Evolutionary conservation across 2,329 filamentous ascomycete genomes (phyloP).

Genomic region (Trichoderma simmonsii): DNA sequence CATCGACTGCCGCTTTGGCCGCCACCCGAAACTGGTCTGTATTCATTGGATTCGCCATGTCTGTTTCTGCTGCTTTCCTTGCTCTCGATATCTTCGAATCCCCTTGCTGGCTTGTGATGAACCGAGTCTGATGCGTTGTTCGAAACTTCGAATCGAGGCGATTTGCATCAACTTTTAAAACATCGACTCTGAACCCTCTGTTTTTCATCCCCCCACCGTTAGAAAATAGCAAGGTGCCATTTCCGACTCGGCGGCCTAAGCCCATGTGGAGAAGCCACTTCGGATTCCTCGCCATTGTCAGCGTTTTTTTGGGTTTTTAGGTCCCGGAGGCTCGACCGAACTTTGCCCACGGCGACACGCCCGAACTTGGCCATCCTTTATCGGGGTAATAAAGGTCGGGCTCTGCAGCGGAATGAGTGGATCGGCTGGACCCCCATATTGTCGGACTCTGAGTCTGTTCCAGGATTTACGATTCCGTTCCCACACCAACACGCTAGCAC

Average conservation of each 20-base stretch:
- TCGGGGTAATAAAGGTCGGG: slow-evolving; percentile 15
- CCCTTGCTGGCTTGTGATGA: neutral
- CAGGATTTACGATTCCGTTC: slow-evolving; percentile 1
- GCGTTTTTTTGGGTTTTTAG: neutral
- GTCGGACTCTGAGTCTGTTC: neutral
- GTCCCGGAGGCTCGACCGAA: neutral
- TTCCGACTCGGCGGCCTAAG: neutral
- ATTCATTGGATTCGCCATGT: slow-evolving; percentile 57
- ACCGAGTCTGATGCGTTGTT: neutral
- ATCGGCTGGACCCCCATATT: neutral
- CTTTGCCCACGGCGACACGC: neutral
- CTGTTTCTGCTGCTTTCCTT: neutral
- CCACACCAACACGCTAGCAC: neutral
- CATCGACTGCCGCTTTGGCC: slow-evolving; percentile 74
- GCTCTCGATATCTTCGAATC: neutral
- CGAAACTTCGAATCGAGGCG: neutral
- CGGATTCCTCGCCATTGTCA: neutral
- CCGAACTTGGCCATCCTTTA: slow-evolving; percentile 9
- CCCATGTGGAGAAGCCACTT: slow-evolving; percentile 10
- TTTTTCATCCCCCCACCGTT: neutral
- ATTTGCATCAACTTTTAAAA: slow-evolving; percentile 1
- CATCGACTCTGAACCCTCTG: neutral
- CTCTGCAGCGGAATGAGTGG: slow-evolving; percentile 12
- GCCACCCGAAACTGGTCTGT: slow-evolving; percentile 73
- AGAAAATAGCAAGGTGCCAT: neutral